A percentile compares a stretch with the other conserved stretches of the same genome.
These are phyloP conservation scores for Ampelocalamus luodianensis DNA, from an alignment of 176 grass and related monocot species.

Conservation along the genomic window DNA sequence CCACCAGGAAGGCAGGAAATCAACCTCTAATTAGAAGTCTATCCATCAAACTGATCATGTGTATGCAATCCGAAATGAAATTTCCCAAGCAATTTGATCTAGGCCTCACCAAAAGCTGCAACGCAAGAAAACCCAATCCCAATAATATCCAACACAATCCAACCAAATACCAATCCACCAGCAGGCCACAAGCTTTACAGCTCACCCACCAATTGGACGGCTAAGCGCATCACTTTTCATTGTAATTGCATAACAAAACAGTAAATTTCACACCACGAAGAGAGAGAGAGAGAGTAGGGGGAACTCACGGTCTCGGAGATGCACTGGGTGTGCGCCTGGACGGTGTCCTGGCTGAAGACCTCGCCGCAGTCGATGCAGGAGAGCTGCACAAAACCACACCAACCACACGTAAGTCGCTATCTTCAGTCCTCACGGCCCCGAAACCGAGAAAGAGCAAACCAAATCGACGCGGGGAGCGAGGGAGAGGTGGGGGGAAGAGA, in stretches of 20 bases:
- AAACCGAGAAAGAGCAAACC: not conserved
- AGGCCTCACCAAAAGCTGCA: not conserved
- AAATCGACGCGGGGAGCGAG: not conserved
- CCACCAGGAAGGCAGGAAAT: not conserved
- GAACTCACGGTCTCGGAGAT: conserved; percentile 81
- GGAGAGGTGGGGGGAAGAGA: not conserved
- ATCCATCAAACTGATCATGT: not conserved
- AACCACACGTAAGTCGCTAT: not conserved
- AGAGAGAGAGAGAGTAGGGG: not conserved
- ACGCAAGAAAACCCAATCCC: not conserved
- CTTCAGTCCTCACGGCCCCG: not conserved
- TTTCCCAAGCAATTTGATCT: not conserved
- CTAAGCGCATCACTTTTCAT: not conserved
- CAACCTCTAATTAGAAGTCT: too few relatives aligned
- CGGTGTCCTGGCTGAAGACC: conserved; percentile 68
- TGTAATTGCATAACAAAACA: not conserved
- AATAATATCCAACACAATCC: not conserved
- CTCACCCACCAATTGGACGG: not conserved
- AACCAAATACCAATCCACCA: not conserved
- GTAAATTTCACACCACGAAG: not conserved
- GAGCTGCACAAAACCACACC: conserved; percentile 48
- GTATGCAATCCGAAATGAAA: not conserved
- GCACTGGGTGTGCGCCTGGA: conserved; percentile 87
- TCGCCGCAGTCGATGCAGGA: conserved; percentile 94
- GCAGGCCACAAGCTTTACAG: not conserved